Evolutionary conservation across 2,329 filamentous ascomycete species (phyloP).

Genomic region (Pseudovirgaria hyperparasitica): DNA sequence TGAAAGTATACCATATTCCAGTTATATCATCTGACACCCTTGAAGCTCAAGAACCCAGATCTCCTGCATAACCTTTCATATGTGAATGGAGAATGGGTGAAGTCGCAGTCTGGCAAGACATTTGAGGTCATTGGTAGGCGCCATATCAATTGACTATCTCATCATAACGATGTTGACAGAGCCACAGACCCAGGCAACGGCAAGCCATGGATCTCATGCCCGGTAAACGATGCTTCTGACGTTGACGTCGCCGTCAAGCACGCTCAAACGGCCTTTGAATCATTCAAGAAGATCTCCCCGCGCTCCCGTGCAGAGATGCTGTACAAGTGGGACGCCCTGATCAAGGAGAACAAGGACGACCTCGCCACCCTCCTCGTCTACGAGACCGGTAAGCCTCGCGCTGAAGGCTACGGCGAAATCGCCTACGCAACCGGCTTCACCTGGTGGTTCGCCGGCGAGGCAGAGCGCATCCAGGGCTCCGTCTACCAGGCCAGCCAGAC

Average conservation of each 20-base stretch:
- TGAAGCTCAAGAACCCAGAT: constrained; percentile 39
- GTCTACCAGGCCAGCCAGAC: constrained; percentile 47
- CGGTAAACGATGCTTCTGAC: constrained; percentile 41
- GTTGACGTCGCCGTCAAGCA: constrained; percentile 47
- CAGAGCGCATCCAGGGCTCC: constrained; percentile 49
- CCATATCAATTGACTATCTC: too few species aligned
- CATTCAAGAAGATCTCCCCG: constrained; percentile 47
- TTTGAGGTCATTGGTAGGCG: constrained; percentile 43
- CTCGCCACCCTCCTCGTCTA: constrained; percentile 50
- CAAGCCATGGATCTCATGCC: constrained; percentile 35
- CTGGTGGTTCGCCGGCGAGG: constrained; percentile 48
- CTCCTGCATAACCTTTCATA: constrained; percentile 43
- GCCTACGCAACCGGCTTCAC: constrained; percentile 42
- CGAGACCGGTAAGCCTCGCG: constrained; percentile 42
- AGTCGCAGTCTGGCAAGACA: constrained; percentile 42
- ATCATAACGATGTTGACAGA: constrained; percentile 9
- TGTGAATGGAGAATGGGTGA: constrained; percentile 42
- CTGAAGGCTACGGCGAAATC: constrained; percentile 39
- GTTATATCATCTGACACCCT: constrained; percentile 3
- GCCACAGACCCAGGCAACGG: constrained; percentile 37
- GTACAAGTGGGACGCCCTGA: constrained; percentile 52
- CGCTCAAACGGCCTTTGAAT: constrained; percentile 47
- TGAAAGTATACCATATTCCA: neutral
- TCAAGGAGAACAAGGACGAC: constrained; percentile 49
- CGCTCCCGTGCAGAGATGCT: constrained; percentile 49